Evolutionary conservation across 1,284 basidiomycete species (phyloP).

Genomic region (Microbotryum intermedium): DNA sequence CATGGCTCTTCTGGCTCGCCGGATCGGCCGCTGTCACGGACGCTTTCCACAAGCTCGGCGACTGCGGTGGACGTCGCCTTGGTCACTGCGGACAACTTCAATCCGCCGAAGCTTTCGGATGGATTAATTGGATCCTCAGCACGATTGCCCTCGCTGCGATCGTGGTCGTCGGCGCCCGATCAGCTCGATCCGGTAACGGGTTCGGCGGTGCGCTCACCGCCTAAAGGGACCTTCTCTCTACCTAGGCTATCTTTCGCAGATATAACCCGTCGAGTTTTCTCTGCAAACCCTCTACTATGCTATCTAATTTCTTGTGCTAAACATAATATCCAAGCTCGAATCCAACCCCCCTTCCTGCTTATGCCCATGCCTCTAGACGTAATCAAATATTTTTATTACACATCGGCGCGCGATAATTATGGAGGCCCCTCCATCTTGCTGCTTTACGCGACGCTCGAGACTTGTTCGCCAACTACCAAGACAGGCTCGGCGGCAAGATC

Average conservation of each 20-base stretch:
- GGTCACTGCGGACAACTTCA: constrained; percentile 29
- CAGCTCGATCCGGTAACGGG: constrained; percentile 30
- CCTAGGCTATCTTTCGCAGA: too few relatives aligned
- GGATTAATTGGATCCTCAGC: constrained; percentile 32
- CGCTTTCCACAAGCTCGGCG: constrained; percentile 8
- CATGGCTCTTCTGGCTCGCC: constrained; percentile 34
- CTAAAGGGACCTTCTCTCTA: neutral
- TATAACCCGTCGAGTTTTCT: too few relatives aligned
- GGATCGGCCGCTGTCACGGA: constrained; percentile 28
- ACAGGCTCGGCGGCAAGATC: too few relatives aligned
- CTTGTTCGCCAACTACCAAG: too few relatives aligned
- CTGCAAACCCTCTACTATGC: too few relatives aligned
- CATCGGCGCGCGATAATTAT: too few relatives aligned
- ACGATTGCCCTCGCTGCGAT: constrained; percentile 25
- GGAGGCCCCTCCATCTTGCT: too few relatives aligned
- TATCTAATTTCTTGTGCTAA: too few relatives aligned
- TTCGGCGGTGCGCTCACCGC: constrained; percentile 28
- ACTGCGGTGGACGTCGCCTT: constrained; percentile 9
- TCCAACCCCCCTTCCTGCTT: neutral
- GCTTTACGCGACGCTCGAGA: too few relatives aligned
- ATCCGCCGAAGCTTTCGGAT: constrained; percentile 31
- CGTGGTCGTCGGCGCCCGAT: constrained; percentile 21
- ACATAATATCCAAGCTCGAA: too few relatives aligned
- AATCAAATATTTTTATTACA: too few relatives aligned
- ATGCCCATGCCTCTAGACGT: too few relatives aligned